Conservation (phyloP, 2,329 filamentous ascomycete species). For the Aureobasidium sp. region DNA sequence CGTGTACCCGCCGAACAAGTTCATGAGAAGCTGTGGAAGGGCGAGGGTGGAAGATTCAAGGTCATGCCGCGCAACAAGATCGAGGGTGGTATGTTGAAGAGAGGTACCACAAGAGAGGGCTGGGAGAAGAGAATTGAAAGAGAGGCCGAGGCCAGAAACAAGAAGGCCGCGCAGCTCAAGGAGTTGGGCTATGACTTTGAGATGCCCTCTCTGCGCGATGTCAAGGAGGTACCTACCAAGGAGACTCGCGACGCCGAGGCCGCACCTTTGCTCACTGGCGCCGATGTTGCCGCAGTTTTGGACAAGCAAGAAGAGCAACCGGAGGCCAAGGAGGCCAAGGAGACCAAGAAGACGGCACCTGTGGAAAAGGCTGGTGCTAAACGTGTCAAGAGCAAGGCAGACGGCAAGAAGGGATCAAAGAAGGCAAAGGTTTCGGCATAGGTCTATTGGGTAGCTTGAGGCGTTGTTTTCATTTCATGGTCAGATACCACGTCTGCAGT, state of each 20-base stretch:
- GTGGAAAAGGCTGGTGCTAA: conserved; percentile 21
- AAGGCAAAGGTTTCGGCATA: conserved; percentile 19
- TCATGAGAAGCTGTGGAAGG: conserved; percentile 77
- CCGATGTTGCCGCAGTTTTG: conserved; percentile 26
- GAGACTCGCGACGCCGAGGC: conserved; percentile 24
- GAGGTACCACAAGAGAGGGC: conserved; percentile 61
- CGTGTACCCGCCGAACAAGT: conserved; percentile 66
- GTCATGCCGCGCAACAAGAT: conserved; percentile 80
- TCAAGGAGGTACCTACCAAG: conserved; percentile 43
- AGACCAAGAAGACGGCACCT: conserved; percentile 22
- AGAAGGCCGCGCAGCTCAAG: conserved; percentile 66
- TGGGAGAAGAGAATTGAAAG: conserved; percentile 69
- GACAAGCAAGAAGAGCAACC: conserved; percentile 19
- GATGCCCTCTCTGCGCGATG: conserved; percentile 59
- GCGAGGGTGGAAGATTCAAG: conserved; percentile 85
- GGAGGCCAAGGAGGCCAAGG: conserved; percentile 20
- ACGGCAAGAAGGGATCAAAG: conserved; percentile 27
- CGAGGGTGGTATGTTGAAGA: conserved; percentile 63
- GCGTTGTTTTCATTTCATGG: conserved; percentile 8
- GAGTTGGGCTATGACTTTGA: conserved; percentile 77
- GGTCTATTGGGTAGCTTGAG: neutral
- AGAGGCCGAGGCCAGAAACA: conserved; percentile 61
- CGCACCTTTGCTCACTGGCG: conserved; percentile 23
- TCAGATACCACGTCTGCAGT: conserved; percentile 3
- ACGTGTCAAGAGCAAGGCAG: conserved; percentile 26